phyloP scores from a whole-genome alignment of 805 yeast genomes.

The Yarrowia yakushimensis region DNA sequence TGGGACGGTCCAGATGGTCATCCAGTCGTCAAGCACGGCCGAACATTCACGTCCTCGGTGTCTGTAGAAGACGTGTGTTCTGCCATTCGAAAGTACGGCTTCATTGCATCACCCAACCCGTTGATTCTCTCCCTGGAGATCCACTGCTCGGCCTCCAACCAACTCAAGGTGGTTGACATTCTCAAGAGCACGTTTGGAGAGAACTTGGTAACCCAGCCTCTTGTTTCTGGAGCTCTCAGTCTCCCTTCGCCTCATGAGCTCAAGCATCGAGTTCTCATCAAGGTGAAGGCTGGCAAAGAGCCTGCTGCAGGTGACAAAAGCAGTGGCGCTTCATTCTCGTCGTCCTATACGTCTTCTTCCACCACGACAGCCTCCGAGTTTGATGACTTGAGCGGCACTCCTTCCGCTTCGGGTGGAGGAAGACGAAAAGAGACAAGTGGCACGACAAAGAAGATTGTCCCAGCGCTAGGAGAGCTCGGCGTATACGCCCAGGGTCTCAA shows the following conservation, averaged over 20 bases:
- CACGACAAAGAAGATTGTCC: slow-evolving; percentile 34
- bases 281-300: slow-evolving; percentile 60
- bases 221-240: slow-evolving; percentile 34
- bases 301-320: background rate
- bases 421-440: slow-evolving; percentile 26
- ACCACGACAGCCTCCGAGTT: slow-evolving; percentile 12
- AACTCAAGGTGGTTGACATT: slow-evolving; percentile 51
- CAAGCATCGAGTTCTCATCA: slow-evolving; percentile 67
- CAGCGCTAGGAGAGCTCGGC: slow-evolving; percentile 55
- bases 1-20: slow-evolving; percentile 78
- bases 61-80: slow-evolving; percentile 64
- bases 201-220: slow-evolving; percentile 46
- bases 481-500: slow-evolving; percentile 72
- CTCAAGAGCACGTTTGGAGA: slow-evolving; percentile 60
- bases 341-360: background rate
- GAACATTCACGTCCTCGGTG: slow-evolving; percentile 73
- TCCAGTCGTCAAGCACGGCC: slow-evolving; percentile 89
- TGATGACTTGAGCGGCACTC: slow-evolving; percentile 28
- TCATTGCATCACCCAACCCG: slow-evolving; percentile 83
- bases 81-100: slow-evolving; percentile 78
- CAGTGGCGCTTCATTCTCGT: background rate
- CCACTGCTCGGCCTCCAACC: slow-evolving; percentile 69
- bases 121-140: slow-evolving; percentile 81
- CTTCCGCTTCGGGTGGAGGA: background rate
- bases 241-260: slow-evolving; percentile 75